phyloP scores from a whole-genome alignment of 148 eudicot genomes.

The Rhododendron ferrugineum region DNA sequence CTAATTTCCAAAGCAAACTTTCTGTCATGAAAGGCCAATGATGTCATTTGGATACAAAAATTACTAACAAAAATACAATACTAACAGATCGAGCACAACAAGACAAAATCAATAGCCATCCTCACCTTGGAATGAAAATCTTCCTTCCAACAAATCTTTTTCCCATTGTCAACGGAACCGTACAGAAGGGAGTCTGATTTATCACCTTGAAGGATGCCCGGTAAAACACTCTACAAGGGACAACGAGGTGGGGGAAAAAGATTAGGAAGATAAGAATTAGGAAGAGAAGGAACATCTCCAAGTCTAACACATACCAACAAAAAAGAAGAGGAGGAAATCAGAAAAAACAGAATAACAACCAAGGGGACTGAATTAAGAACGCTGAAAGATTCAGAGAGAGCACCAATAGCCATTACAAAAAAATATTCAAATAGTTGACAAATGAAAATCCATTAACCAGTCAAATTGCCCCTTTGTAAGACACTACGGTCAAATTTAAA shows the following conservation, averaged over 20 bases:
- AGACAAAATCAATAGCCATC: neutral
- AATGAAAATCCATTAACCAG: conserved; percentile 1
- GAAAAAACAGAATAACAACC: neutral
- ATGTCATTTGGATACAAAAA: neutral
- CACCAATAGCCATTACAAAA: neutral
- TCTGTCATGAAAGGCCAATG: neutral
- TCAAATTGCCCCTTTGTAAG: neutral
- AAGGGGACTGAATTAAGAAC: neutral
- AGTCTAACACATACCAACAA: neutral
- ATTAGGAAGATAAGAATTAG: neutral
- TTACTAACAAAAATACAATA: neutral
- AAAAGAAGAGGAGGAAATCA: neutral
- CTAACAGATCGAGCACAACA: neutral
- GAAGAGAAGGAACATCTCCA: neutral
- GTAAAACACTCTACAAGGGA: conserved; percentile 81
- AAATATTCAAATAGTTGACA: neutral
- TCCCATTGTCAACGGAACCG: conserved; percentile 99
- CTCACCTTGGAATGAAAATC: conserved; percentile 91
- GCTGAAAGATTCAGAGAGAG: neutral
- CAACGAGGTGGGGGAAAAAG: conserved; percentile 3
- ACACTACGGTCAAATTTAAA: neutral
- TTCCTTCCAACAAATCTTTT: conserved; percentile 98
- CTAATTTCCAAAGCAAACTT: neutral
- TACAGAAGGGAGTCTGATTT: conserved; percentile 96
- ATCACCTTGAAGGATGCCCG: conserved; percentile 99